Conservation (phyloP, 345 rosid genomes). For the Passiflora organensis region DNA sequence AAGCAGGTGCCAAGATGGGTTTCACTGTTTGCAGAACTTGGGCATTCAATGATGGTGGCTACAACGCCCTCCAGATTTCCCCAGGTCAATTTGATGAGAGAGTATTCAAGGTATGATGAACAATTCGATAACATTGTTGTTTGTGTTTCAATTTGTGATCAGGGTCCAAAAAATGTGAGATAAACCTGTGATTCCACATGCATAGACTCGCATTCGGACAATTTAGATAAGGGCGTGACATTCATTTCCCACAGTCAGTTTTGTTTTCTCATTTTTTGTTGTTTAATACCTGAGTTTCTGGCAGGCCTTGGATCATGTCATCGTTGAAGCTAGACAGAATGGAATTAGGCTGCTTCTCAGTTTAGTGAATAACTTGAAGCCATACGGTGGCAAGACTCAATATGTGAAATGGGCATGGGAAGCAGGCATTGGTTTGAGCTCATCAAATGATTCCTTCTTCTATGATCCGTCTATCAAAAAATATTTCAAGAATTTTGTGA, state of each 20-base stretch:
- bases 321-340: slow-evolving; percentile 70
- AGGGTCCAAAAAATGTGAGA: no score
- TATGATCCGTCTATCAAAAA: slow-evolving; percentile 86
- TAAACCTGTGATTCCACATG: no score
- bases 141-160: background rate
- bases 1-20: slow-evolving; percentile 85
- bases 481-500: slow-evolving; percentile 72
- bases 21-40: slow-evolving; percentile 88
- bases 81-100: slow-evolving; percentile 87
- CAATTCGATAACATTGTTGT: background rate
- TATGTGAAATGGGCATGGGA: slow-evolving; percentile 98
- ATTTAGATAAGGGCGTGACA: no score
- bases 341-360: slow-evolving; percentile 76
- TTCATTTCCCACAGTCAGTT: no score
- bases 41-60: slow-evolving; percentile 94
- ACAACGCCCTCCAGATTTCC: slow-evolving; percentile 86
- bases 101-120: slow-evolving; percentile 59
- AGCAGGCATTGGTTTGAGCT: slow-evolving; percentile 88
- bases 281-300: slow-evolving; percentile 18
- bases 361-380: slow-evolving; percentile 79
- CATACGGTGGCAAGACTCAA: slow-evolving; percentile 92
- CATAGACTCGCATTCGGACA: no score
- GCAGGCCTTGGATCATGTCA: slow-evolving; percentile 93
- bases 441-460: slow-evolving; percentile 94
- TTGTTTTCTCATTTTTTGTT: no score